Conservation (phyloP, 2,329 filamentous ascomycete species). For the Aspergillus fumigatiaffinis region DNA sequence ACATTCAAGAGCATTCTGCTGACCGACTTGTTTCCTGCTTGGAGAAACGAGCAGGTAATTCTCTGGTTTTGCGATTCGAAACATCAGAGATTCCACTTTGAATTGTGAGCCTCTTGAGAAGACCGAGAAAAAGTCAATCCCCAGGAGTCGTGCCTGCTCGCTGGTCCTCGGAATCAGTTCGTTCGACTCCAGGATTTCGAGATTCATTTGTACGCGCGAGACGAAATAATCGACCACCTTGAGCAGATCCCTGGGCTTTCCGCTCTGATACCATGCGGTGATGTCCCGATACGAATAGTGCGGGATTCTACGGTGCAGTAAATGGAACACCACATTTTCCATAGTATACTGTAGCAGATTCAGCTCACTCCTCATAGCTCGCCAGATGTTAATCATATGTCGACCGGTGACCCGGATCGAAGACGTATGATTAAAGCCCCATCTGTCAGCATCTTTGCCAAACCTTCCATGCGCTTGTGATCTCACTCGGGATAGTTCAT, state of each 20-base stretch:
- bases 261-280: constrained; percentile 75
- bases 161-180: constrained; percentile 85
- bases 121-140: constrained; percentile 95
- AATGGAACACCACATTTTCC: constrained; percentile 91
- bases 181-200: constrained; percentile 88
- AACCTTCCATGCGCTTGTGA: constrained; percentile 76
- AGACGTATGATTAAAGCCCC: constrained; percentile 92
- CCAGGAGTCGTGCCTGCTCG: constrained; percentile 87
- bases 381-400: constrained; percentile 96
- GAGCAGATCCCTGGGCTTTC: constrained; percentile 63
- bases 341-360: constrained; percentile 91
- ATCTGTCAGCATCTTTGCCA: constrained; percentile 80
- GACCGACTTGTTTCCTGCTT: constrained; percentile 83
- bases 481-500: constrained; percentile 88
- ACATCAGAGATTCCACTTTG: constrained; percentile 99
- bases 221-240: constrained; percentile 77
- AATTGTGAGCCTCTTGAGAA: constrained; percentile 94
- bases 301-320: constrained; percentile 81
- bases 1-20: constrained; percentile 92
- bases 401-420: constrained; percentile 89
- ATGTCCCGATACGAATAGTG: constrained; percentile 78
- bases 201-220: constrained; percentile 69
- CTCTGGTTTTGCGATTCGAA: constrained; percentile 94
- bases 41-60: constrained; percentile 89
- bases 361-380: constrained; percentile 89